Evolutionary conservation across 2,329 filamentous ascomycete genomes (phyloP), one percentile per base, ranked within the genome.

Genomic region (Cytospora schulzeri): DNA sequence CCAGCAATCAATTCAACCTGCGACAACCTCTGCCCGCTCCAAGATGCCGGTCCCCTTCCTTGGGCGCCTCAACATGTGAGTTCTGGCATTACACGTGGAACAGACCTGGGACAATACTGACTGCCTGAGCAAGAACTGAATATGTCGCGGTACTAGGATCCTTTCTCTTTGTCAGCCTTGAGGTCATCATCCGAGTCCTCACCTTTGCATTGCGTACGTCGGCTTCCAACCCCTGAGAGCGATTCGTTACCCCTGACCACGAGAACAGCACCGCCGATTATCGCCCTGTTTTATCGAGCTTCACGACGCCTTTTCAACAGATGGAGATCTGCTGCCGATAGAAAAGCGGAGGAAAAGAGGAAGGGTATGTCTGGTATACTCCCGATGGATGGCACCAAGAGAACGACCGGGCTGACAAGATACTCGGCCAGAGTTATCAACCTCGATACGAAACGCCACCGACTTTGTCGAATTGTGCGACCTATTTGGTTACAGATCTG

Each of bases 381-480:
- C n/a, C n/a, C 11, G 45, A 24, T n/a, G 8, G 11, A 56, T 82
- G 83, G 24, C 82, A 83, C n/a, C 45, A 48, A 24, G 8, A 17
- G 15, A 28, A 41, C 29, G 1, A 24, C 14, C 29, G 71, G 24
- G 28, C 60, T 65, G 60, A 67, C 56, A 17, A 4, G 80, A 83
- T 73, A 81, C 85, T 61, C 3, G n/a, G 15, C 50, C 68, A 88
- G 87, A 85, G 48, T 83, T 92, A 63, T 92, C 91, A 48, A 85
- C 80, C n/a, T 87, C 88, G 11, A 88, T 99, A 64, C 90, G 92
- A 63, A 89, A 95, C 73, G 92, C 94, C 5, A 87, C 91, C 66
- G 95, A 98, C 73, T 98, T 99, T 75, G 88, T 92, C 54, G 94
- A 98, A 73, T 85, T 99, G n/a, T 98, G 94, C 77, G 89, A 88